Evolutionary conservation across 2,329 filamentous ascomycete genomes (phyloP).

Genomic region (Dichotomopilus funicola): DNA sequence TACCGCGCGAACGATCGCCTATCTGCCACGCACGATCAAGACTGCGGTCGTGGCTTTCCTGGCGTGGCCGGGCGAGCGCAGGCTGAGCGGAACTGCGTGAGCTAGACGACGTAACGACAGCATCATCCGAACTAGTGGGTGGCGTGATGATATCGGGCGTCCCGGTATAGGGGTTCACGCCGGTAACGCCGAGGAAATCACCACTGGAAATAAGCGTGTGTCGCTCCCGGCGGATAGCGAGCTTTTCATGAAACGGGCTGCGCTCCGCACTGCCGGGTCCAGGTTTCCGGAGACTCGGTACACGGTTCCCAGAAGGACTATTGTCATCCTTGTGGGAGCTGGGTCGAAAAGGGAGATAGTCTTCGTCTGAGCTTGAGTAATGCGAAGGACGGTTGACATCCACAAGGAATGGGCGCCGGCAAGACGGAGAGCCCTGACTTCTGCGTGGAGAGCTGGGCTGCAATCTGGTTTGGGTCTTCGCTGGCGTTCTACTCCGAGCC

Average conservation of each 20-base stretch:
- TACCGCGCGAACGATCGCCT: not conserved
- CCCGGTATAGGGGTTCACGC: constrained; percentile 51
- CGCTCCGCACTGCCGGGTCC: constrained; percentile 6
- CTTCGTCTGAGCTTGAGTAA: too few species aligned
- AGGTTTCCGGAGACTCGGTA: too few species aligned
- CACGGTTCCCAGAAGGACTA: too few species aligned
- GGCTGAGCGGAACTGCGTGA: not conserved
- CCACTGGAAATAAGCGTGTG: constrained; percentile 46
- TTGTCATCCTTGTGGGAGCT: too few species aligned
- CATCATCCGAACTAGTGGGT: constrained; percentile 40
- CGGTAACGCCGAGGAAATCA: constrained; percentile 54
- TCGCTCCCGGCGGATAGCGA: constrained; percentile 35
- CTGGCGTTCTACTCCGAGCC: not conserved
- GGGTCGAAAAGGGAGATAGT: too few species aligned
- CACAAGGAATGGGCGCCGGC: too few species aligned
- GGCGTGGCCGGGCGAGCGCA: not conserved
- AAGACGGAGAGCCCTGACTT: too few species aligned
- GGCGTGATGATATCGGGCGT: constrained; percentile 46
- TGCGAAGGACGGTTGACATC: too few species aligned
- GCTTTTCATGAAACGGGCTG: constrained; percentile 28
- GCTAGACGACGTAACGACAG: constrained; percentile 1
- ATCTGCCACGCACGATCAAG: too few species aligned
- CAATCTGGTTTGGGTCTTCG: not conserved
- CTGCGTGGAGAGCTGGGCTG: not conserved
- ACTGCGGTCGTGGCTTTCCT: too few species aligned